A percentile compares a stretch with the other conserved stretches of the same genome.
These are phyloP conservation scores for Phytophthora hybrid DNA, from an alignment of 352 stramenopile species.

Conservation along the genomic window DNA sequence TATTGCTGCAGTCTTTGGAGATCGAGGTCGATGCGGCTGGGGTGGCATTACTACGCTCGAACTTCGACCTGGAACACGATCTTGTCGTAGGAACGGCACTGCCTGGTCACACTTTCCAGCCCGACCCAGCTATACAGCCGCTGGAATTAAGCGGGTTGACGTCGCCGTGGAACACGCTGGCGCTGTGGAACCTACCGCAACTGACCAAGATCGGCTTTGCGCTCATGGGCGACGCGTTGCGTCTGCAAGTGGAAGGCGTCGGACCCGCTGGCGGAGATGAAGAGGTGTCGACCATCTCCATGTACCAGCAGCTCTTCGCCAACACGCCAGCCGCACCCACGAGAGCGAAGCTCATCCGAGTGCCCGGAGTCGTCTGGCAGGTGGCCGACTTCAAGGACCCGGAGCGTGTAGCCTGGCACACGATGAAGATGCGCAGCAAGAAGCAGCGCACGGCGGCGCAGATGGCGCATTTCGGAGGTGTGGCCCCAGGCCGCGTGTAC, in stretches of 20 bases:
- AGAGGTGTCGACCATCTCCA: constrained; percentile 92
- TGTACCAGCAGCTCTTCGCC: constrained; percentile 88
- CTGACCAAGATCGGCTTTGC: constrained; percentile 92
- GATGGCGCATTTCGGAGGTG: constrained; percentile 54
- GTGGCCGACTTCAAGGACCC: constrained; percentile 69
- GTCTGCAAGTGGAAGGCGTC: constrained; percentile 36
- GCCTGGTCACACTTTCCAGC: constrained; percentile 73
- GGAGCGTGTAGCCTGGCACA: constrained; percentile 89
- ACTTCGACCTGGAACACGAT: constrained; percentile 70
- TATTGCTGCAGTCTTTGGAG: constrained; percentile 93
- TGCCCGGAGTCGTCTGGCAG: constrained; percentile 81
- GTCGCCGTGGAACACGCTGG: constrained; percentile 96
- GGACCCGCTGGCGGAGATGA: constrained; percentile 81
- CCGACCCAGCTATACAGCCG: constrained; percentile 34
- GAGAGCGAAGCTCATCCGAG: constrained; percentile 81
- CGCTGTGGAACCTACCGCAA: constrained; percentile 93
- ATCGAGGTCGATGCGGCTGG: constrained; percentile 57
- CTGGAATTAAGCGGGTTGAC: constrained; percentile 86
- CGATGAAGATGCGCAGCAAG: constrained; percentile 96
- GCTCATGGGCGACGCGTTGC: constrained; percentile 86
- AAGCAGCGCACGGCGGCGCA: constrained; percentile 80
- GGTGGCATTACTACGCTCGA: constrained; percentile 64
- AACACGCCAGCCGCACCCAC: constrained; percentile 27
- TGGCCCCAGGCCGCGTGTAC: constrained; percentile 48
- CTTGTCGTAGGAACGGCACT: constrained; percentile 92